Evolutionary conservation across 1,284 basidiomycete species (phyloP).

Genomic region (Leccinum solheimii): DNA sequence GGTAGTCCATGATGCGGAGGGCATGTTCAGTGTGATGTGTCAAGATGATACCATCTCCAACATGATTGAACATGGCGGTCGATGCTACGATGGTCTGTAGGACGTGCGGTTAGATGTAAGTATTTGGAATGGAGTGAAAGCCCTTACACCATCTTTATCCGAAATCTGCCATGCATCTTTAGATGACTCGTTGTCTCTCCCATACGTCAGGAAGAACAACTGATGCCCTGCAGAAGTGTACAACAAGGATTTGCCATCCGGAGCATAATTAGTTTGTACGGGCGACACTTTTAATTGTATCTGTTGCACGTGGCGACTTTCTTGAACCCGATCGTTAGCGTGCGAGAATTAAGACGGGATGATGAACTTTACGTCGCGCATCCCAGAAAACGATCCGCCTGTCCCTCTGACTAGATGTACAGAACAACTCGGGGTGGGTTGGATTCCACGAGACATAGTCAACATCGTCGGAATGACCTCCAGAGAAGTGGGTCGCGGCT

Average conservation of each 20-base stretch:
- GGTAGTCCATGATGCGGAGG: conserved; percentile 67
- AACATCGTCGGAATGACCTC: conserved; percentile 71
- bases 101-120: neutral
- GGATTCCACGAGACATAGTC: conserved; percentile 81
- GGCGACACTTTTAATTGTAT: conserved; percentile 56
- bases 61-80: conserved; percentile 69
- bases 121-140: neutral
- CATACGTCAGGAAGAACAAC: conserved; percentile 57
- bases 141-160: conserved; percentile 48
- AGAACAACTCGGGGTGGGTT: conserved; percentile 76
- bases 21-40: conserved; percentile 61
- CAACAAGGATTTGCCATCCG: conserved; percentile 66
- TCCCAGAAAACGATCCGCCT: conserved; percentile 77
- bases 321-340: conserved; percentile 39
- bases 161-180: conserved; percentile 61
- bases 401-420: conserved; percentile 73
- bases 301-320: conserved; percentile 66
- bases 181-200: conserved; percentile 52
- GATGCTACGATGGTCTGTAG: conserved; percentile 46
- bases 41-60: conserved; percentile 66
- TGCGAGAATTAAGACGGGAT: neutral
- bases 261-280: conserved; percentile 65
- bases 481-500: conserved; percentile 59
- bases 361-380: conserved; percentile 58
- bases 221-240: conserved; percentile 59